These are phyloP conservation scores for Trametes punicea DNA, from an alignment of 768 basidiomycete genomes.

Conservation along the genomic window DNA sequence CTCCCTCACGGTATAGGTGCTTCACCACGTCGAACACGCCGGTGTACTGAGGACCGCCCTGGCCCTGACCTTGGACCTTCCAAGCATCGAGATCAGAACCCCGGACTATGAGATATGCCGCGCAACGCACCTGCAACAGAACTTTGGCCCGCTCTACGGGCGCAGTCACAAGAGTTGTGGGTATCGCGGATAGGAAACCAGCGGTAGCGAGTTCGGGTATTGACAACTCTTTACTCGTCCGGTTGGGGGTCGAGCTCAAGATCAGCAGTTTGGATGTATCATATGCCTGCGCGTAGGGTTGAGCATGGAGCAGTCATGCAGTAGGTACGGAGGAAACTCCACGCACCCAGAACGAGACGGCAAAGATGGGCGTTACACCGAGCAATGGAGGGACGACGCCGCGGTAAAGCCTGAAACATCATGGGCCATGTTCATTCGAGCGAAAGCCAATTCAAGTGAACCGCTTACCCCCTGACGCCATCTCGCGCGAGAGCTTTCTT, in stretches of 20 bases:
- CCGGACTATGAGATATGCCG: too few relatives aligned
- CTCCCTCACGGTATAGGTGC: constrained; percentile 92
- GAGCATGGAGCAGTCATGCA: constrained; percentile 57
- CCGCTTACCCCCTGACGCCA: constrained; percentile 75
- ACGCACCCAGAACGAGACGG: constrained; percentile 93
- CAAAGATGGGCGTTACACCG: constrained; percentile 97
- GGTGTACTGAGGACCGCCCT: constrained; percentile 75
- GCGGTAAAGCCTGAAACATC: constrained; percentile 67
- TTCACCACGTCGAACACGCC: constrained; percentile 90
- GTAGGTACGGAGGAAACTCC: constrained; percentile 46
- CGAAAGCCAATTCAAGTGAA: not conserved
- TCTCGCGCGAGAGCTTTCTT: constrained; percentile 88
- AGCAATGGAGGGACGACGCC: constrained; percentile 92
- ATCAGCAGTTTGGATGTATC: constrained; percentile 90
- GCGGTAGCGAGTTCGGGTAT: constrained; percentile 83
- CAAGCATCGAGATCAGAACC: not conserved
- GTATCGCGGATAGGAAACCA: constrained; percentile 92
- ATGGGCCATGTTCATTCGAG: not conserved
- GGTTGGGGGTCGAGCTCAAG: constrained; percentile 71
- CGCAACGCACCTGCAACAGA: constrained; percentile 67
- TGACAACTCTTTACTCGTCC: constrained; percentile 59
- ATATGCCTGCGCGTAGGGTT: constrained; percentile 64
- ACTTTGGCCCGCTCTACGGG: constrained; percentile 98
- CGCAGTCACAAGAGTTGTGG: constrained; percentile 88
- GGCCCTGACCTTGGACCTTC: constrained; percentile 91